Base-by-base conservation (phyloP, 73 alveolate genomes). In the Paraurostyla sp. region DNA sequence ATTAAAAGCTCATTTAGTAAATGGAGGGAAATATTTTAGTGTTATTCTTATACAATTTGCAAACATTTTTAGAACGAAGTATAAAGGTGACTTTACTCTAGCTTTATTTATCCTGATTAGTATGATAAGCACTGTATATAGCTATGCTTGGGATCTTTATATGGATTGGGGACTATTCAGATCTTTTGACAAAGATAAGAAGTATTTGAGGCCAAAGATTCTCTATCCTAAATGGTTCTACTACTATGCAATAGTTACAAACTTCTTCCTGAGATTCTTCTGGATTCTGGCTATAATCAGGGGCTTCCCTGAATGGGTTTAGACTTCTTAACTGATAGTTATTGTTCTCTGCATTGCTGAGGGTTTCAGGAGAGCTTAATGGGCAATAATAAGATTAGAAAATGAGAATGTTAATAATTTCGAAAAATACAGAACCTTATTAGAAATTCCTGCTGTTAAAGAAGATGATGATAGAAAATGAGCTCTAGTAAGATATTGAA, bases 211-310 rank as follows among this genome's bases (percentile, higher is more conserved):
- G 73, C 91, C 87, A 22, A 80, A 82, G 62, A 86, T 95, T 13
- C 80, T 89, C 30, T 93, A 93, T 84, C 98, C 97, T 9, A 82
- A 91, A 41, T 81, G 71, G 75, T 91, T 93, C 91, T 95, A 95
- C 71, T 95, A 93, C 93, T 54, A 75, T 51, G 97, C 95, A 30
- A 93, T 92, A 56, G 50, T 93, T 56, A 43, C 95, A 36, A 94
- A 95, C 80, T 84, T 93, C 18, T 52, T 93, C 76, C 63, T 95
- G 45, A 56, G 97, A 83, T 93, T 93, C 88, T 76, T 93, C 33
- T 95, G 98, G 98, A 65, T 91, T 32, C 75, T 91, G 57, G 49
- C 88, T 18, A 69, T 93, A 33, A 46, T 93, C 30, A 60, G 78
- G 32, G 23, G 13, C 13, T 60, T 60, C 25, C 78, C 78, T 9